Evolutionary conservation across 176 grass and related monocot genomes (phyloP), one percentile per base, ranked within the genome.

Genomic region (Juncus inflexus): DNA sequence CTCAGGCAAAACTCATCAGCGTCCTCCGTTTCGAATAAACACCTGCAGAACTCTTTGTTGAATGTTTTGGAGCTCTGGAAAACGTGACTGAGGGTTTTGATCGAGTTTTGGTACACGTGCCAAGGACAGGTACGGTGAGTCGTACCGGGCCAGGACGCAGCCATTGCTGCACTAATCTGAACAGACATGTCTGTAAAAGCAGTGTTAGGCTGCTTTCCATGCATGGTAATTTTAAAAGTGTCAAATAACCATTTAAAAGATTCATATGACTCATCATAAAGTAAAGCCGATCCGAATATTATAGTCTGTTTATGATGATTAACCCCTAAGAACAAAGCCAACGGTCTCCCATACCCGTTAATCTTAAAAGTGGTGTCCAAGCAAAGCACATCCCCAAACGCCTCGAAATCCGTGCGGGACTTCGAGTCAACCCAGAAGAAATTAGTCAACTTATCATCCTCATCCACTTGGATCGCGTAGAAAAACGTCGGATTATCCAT

Each of bases 201-300:
- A 72, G 87, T 87, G 8, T 62, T 55, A 35, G 90, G 90, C 76
- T 97, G 82, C 68, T 97, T 97, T 37, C 92, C 92, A 52, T 78
- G 87, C 92, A 97, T 97, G 3, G 85, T 86, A 12, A 97, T 89
- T 64, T 97, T 91, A 47, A 97, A 97, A 65, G 87, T 97, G 64
- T 91, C 92, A 75, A 97, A 97, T 58, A 97, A 81, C 92, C 92
- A 97, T 74, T 84, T 97, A 70, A 82, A 97, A 51, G 92, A 97
- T 61, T 97, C 87, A 67, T 81, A 83, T 47, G 92, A 91, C 74
- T 97, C 92, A 79, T 97, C 92, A 64, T 97, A 97, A 67, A 97
- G 74, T 79, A 97, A 71, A 58, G 92, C 85, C 43, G 92, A 85
- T 69, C 92, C 88, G 75, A 97, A 91, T 56, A 91, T 84, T 85